These are phyloP conservation scores for Sporopachydermia cereana DNA, from an alignment of 1,139 yeast genomes.

Conservation along the genomic window DNA sequence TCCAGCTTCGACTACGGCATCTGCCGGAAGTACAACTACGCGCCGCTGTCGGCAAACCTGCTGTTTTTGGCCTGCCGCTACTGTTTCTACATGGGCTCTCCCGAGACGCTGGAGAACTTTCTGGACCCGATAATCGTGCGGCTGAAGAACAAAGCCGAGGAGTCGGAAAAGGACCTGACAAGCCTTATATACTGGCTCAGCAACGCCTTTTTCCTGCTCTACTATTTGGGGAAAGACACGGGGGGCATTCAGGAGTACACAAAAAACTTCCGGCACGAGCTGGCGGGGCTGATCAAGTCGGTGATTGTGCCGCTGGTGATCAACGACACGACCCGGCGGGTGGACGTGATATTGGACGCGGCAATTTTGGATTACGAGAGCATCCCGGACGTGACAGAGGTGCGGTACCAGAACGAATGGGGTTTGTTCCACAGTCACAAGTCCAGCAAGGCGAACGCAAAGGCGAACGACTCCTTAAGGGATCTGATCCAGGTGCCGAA, in stretches of 20 bases:
- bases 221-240: slow-evolving; percentile 28
- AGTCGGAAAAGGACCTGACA: slow-evolving; percentile 27
- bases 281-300: slow-evolving; percentile 22
- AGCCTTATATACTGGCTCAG: slow-evolving; percentile 32
- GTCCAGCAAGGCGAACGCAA: slow-evolving; percentile 20
- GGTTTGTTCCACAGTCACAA: slow-evolving; percentile 23
- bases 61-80: slow-evolving; percentile 29
- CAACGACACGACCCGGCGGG: slow-evolving; percentile 26
- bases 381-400: slow-evolving; percentile 31
- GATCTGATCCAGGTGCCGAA: slow-evolving; percentile 59
- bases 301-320: slow-evolving; percentile 25
- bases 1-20: slow-evolving; percentile 23
- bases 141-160: slow-evolving; percentile 22
- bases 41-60: slow-evolving; percentile 32
- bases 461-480: slow-evolving; percentile 46
- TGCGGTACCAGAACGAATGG: slow-evolving; percentile 33
- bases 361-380: slow-evolving; percentile 31
- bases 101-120: slow-evolving; percentile 23
- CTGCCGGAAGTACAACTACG: slow-evolving; percentile 25
- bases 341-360: slow-evolving; percentile 25
- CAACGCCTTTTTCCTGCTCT: slow-evolving; percentile 26
- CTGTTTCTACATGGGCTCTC: slow-evolving; percentile 26
- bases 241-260: slow-evolving; percentile 21
- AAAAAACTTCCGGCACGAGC: neutral
- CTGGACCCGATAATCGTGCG: slow-evolving; percentile 24